These are phyloP conservation scores for Suhomyces tanzawaensis DNA, from an alignment of 805 yeast genomes.

Conservation along the genomic window DNA sequence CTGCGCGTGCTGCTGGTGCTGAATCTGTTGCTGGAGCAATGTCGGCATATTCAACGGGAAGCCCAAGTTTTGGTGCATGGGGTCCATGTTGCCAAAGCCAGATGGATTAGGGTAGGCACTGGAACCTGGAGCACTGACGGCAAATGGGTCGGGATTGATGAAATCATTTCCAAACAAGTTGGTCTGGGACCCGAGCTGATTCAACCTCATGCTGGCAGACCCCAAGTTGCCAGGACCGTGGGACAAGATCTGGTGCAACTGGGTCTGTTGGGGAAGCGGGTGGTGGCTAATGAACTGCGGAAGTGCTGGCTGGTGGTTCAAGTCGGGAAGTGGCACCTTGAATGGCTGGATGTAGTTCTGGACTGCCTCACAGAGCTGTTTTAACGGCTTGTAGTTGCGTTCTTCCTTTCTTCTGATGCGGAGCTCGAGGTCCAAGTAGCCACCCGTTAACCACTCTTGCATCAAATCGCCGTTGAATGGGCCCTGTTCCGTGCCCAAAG, in stretches of 20 bases:
- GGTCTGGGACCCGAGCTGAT: constrained; percentile 14
- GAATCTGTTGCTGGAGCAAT: constrained; percentile 11
- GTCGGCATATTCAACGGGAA: constrained; percentile 31
- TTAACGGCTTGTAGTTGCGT: constrained; percentile 46
- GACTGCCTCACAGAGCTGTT: constrained; percentile 49
- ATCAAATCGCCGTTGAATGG: constrained; percentile 72
- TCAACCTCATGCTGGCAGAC: constrained; percentile 25
- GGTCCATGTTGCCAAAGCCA: not conserved
- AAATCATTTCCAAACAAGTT: constrained; percentile 25
- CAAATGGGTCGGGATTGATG: constrained; percentile 20
- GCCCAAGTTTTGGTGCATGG: constrained; percentile 9
- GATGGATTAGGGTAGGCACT: not conserved
- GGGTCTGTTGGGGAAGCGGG: constrained; percentile 14
- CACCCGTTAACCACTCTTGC: constrained; percentile 73
- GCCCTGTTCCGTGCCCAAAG: constrained; percentile 70
- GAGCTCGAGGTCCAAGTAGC: constrained; percentile 56
- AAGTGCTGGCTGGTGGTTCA: constrained; percentile 5
- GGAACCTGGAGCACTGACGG: constrained; percentile 7
- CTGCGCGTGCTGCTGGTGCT: constrained; percentile 17
- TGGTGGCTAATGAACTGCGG: constrained; percentile 5
- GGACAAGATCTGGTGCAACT: constrained; percentile 29
- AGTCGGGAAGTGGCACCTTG: constrained; percentile 50
- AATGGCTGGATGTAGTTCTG: constrained; percentile 60
- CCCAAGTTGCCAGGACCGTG: constrained; percentile 23
- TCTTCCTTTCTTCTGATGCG: constrained; percentile 61